phyloP scores from a whole-genome alignment of 139 green algal genomes.

The Volvox reticuliferus region DNA sequence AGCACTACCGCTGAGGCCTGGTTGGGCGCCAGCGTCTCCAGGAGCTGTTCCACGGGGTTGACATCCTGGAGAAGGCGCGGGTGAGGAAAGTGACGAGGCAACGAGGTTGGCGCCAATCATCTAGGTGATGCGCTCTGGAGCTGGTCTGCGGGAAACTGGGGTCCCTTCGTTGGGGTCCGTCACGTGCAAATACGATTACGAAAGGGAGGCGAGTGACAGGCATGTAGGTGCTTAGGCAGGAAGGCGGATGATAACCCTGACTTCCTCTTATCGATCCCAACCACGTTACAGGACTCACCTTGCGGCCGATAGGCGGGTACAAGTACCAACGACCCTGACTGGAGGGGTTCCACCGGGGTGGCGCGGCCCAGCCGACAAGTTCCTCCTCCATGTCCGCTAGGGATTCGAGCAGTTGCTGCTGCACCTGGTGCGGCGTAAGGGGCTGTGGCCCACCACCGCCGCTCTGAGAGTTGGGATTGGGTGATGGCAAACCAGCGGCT shows the following conservation, averaged over 20 bases:
- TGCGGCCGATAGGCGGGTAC: slow-evolving; percentile 39
- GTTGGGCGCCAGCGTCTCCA: slow-evolving; percentile 5
- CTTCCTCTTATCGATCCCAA: no score
- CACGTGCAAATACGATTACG: no score
- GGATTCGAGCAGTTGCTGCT: slow-evolving; percentile 2
- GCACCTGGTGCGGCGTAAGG: neutral
- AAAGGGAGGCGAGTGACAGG: no score
- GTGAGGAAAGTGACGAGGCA: no score
- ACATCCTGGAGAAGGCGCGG: slow-evolving; percentile 5
- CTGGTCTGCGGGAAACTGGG: no score
- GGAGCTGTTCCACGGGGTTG: slow-evolving; percentile 17
- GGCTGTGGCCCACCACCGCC: neutral
- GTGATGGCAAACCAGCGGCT: neutral
- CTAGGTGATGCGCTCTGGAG: no score
- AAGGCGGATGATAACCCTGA: no score
- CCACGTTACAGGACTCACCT: neutral
- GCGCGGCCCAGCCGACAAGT: slow-evolving; percentile 7
- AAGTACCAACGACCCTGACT: slow-evolving; percentile 35
- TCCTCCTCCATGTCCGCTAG: slow-evolving; percentile 32
- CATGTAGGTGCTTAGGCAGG: no score
- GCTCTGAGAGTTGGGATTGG: neutral
- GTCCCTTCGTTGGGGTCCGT: no score
- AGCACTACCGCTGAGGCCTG: slow-evolving; percentile 8
- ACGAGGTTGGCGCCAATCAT: no score
- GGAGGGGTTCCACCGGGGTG: neutral